Base-by-base conservation (phyloP, 2,329 filamentous ascomycete species). In the Simplicillium aogashimaense region DNA sequence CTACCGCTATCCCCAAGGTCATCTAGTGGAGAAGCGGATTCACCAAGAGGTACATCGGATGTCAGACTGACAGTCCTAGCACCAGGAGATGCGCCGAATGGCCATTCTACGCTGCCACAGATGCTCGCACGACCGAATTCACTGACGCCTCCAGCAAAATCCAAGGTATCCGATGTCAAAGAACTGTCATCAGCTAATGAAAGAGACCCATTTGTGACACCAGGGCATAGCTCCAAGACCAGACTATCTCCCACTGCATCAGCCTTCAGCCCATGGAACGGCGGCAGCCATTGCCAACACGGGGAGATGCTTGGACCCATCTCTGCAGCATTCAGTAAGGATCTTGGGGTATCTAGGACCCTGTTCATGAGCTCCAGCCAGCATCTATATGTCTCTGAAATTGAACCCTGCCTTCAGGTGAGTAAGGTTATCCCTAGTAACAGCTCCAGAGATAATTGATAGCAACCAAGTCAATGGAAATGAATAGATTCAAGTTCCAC, bases 211-310 rank as follows among this genome's bases (percentile, higher is more conserved):
- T 81, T 80, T 44, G 53, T 74, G 29, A 70, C 67, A 3, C 53
- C 50, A 59, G 64, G 48, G 25, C 50, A 37, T 43, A 59, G 36
- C 5, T 36, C 42, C 9, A 38, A 40, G 18, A 56, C 52, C 7
- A 72, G 75, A 47, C 60, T 86, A 16, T 84, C 80, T 4, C 76
- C 81, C 2, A 81, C 73, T 7, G 79, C 80, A 2, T 74, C 72
- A 2, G 54, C 68, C 2, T 85, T 85, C 48, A 73, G 69, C 13
- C 81, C 81, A 25, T 25, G 20, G 20, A 25, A 9, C 20, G 20
- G 9, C 9, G 20, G 6, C 20, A 25, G 20, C 6, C 20, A 25
- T 25, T 9, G 5, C 20, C 20, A 25, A 9, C 20, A 25, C 5
- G 20, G 20, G 9, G 20, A 25, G 9, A 5, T 9, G 20, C 9